Evolutionary conservation across 495 filamentous ascomycete genomes (phyloP).

Genomic region (Hypoxylon trugodes): DNA sequence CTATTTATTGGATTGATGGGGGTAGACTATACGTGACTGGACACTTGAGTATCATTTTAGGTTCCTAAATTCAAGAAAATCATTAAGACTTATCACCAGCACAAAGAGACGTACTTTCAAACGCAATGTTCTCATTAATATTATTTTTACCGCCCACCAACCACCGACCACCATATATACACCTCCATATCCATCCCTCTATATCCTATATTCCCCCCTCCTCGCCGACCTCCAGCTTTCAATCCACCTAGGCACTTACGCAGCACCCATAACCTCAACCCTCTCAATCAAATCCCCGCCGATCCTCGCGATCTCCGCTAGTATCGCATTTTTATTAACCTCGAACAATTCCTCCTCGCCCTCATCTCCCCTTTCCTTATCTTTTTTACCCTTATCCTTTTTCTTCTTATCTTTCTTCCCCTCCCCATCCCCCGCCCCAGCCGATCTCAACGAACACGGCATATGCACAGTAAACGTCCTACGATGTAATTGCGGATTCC

Average conservation of each 20-base stretch:
- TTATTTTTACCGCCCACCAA: no score
- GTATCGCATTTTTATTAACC: constrained; percentile 75
- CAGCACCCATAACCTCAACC: constrained; percentile 53
- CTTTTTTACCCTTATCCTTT: constrained; percentile 7
- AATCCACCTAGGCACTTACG: neutral
- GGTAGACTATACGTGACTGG: no score
- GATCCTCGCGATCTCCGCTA: constrained; percentile 81
- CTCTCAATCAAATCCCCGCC: constrained; percentile 68
- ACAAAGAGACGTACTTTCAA: no score
- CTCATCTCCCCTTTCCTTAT: constrained; percentile 27
- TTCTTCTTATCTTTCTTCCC: constrained; percentile 15
- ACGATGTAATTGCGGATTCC: constrained; percentile 71
- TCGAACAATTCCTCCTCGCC: constrained; percentile 53
- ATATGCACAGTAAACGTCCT: constrained; percentile 73
- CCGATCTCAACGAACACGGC: constrained; percentile 71
- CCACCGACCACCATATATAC: no score
- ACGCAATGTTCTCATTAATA: no score
- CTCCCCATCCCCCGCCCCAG: constrained; percentile 23
- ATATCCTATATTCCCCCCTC: no score
- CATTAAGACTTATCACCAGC: no score
- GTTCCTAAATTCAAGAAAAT: no score
- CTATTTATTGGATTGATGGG: no score
- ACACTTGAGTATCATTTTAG: no score
- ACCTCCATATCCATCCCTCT: no score
- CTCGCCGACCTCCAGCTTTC: no score